Evolutionary conservation across 441 rosid species (phyloP), one percentile per base, ranked within the genome.

Genomic region (Adansonia gregorii): DNA sequence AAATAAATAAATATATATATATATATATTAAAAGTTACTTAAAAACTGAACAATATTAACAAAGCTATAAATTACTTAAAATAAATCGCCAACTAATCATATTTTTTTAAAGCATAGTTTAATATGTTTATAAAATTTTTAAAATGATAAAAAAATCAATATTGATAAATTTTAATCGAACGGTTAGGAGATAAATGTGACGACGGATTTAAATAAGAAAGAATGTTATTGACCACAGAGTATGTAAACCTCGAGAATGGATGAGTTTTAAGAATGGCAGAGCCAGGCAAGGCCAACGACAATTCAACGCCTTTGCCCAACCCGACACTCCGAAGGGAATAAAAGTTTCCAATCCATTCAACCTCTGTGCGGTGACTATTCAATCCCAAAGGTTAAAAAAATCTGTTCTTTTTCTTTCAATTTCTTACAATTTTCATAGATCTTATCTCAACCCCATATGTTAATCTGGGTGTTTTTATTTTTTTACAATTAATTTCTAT

Each of bases 261-360:
- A 48, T 15, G 27, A 22, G 22, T 61, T 61, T 61, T 27, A 22
- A 46, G 17, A 63, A 63, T 8, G 12, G 19, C 8, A 4, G 3
- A 27, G 46, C 51, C 49, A 35, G 49, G 11, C 49, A 45, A 7
- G 10, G 66, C 56, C 45, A 48, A 74, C 45, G 58, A 24, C 77
- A 24, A 74, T 24, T 46, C 39, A 2, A 22, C 11, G 6, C 12
- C 67, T 6, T 59, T 39, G 76, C 60, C 77, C 43, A 46, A 24
- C 22, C 49, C 61, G 56, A 75, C 61, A 75, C 65, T 31, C 49
- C 27, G 55, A 76, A n/a, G 9, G 56, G 66, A 15, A 24, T 15
- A 12, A 52, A 4, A 51, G 1, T 19, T 76, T 22, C 46, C 73
- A 1, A 1, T 51, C 60, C 22, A 12, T 12, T 22, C 58, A 12